Base-by-base conservation (phyloP, 1,284 basidiomycete genomes). In the Heterobasidion occidentale region DNA sequence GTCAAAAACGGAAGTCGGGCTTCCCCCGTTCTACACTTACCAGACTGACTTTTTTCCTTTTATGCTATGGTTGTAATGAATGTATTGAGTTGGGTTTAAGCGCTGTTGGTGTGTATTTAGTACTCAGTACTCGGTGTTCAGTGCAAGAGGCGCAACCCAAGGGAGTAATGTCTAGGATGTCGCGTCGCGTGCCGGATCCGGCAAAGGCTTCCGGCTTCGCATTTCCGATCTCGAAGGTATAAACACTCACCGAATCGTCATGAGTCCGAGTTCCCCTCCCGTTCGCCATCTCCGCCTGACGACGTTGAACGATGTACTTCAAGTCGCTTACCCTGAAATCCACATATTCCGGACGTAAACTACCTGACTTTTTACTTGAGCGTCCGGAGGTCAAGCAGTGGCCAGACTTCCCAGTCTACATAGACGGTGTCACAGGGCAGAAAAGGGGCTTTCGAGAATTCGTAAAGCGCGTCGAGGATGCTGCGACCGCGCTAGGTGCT, bases 401-500 rank as follows among this genome's bases (percentile, higher is more conserved):
- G 75, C 71, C 76, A 1, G 79, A 88, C 59, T 82, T 73, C 62
- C 76, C 78, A 0, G 55, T 82, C 3, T 74, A 83, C 54, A 75
- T 90, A 55, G 80, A 90, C 59, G 77, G 76, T 0, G 63, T 72
- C 19, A 82, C 81, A 0, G 82, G 78, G 1, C 64, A 73, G 51
- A 71, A 65, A 54, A 68, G 77, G 33, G 75, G 74, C 7, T 80
- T 71, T 60, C 70, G 68, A 15, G 74, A 83, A 58, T 79, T 86
- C 59, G 56, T 74, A 11, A 74, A 78, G 35, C 71, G 74, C 15
- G 74, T 88, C 0, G 70, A 75, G 3, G 74, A 81, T 55, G 78
- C 77, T 12, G 78, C 83, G 2, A 86, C 84, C 0, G 83, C 79
- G 0, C 73, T 90, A 7, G 74, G 72, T 1, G 68, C 73, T 1